Conservation (phyloP, 768 basidiomycete genomes). For the Gymnopilus dilepis region DNA sequence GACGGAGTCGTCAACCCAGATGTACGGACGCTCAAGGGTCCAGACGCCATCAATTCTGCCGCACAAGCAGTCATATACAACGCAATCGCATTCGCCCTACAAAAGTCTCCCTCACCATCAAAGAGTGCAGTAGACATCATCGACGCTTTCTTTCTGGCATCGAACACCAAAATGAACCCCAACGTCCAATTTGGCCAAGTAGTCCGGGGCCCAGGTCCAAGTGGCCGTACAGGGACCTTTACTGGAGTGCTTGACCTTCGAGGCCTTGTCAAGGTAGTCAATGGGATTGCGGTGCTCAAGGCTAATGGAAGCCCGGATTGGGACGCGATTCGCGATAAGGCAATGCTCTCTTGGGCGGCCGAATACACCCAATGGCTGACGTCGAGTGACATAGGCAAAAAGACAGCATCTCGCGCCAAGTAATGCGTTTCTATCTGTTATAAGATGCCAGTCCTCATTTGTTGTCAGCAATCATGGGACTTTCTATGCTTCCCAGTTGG, state of each 20-base stretch:
- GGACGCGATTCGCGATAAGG: constrained; percentile 42
- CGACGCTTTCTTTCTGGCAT: constrained; percentile 51
- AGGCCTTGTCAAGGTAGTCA: constrained; percentile 53
- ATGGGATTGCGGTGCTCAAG: constrained; percentile 49
- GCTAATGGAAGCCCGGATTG: constrained; percentile 43
- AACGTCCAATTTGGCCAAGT: constrained; percentile 61
- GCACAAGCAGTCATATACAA: constrained; percentile 52
- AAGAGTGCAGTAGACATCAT: constrained; percentile 43
- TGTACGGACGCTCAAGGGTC: constrained; percentile 48
- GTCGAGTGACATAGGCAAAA: constrained; percentile 46
- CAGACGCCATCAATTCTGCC: constrained; percentile 44
- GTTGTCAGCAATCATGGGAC: constrained; percentile 55
- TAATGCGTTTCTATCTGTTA: constrained; percentile 23
- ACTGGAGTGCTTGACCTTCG: constrained; percentile 61
- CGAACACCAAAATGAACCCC: constrained; percentile 53
- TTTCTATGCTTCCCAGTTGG: constrained; percentile 53
- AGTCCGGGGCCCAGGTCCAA: constrained; percentile 53
- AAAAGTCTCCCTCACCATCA: constrained; percentile 37
- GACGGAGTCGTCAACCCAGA: constrained; percentile 65
- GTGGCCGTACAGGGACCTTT: constrained; percentile 49
- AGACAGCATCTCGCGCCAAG: constrained; percentile 52
- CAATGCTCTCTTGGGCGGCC: constrained; percentile 48
- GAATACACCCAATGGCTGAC: constrained; percentile 51
- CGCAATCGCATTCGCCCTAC: constrained; percentile 46
- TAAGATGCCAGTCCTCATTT: background rate